Evolutionary conservation across 129 eudicot species (phyloP).

Genomic region (Logfia minima): DNA sequence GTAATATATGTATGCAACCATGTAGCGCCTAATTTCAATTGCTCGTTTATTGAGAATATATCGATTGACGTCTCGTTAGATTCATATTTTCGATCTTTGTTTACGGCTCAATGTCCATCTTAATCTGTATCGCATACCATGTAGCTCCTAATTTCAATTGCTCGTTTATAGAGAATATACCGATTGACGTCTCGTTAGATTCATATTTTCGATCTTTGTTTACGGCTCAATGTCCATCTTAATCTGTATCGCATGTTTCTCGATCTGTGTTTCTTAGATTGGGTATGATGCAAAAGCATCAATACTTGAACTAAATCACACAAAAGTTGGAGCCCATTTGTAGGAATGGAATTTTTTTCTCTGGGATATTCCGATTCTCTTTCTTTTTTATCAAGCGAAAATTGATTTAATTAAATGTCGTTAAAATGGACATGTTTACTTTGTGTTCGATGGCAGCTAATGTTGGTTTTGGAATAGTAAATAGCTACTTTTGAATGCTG

Average conservation of each 20-base stretch:
- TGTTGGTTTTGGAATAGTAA: background rate
- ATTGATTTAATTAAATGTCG: background rate
- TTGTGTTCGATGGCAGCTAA: background rate
- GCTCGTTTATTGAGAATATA: background rate
- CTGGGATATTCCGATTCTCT: background rate
- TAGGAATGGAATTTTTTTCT: background rate
- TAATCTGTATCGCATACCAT: background rate
- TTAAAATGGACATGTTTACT: background rate
- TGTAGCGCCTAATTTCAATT: constrained; percentile 5
- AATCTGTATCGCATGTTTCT: constrained; percentile 13
- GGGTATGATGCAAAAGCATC: too few species aligned
- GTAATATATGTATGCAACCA: background rate
- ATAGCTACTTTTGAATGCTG: too few species aligned
- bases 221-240: background rate
- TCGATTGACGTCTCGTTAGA: background rate
- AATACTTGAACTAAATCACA: too few species aligned
- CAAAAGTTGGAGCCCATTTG: background rate
- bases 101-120: background rate
- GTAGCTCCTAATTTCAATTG: too few species aligned
- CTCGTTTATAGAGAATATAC: background rate
- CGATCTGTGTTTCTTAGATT: constrained; percentile 4
- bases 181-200: background rate
- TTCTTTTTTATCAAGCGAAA: background rate
- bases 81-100: constrained; percentile 10
- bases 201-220: constrained; percentile 6